Conservation (phyloP, 371 early-diverging fungal genomes). For the Apophysomyces trapeziformis region DNA sequence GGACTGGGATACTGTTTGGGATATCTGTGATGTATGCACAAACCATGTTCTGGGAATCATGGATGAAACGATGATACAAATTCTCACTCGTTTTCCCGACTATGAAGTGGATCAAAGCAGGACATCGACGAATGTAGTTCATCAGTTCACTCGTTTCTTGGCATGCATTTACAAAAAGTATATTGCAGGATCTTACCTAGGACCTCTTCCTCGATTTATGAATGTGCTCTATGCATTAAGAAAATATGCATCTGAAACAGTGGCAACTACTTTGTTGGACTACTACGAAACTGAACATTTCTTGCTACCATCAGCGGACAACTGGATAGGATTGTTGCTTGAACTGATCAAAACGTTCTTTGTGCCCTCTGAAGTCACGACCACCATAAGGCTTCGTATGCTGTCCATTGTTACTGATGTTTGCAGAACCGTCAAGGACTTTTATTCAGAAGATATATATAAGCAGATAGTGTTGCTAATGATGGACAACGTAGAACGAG, state of each 20-base stretch:
- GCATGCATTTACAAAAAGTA: constrained; percentile 29
- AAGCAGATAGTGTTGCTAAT: constrained; percentile 61
- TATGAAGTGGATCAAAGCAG: neutral
- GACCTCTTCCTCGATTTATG: constrained; percentile 56
- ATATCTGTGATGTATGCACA: constrained; percentile 40
- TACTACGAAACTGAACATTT: constrained; percentile 66
- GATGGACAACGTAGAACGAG: constrained; percentile 55
- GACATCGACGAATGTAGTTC: constrained; percentile 9
- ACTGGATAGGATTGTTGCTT: constrained; percentile 63
- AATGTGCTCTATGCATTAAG: constrained; percentile 62
- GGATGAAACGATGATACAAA: constrained; percentile 22
- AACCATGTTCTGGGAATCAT: constrained; percentile 25
- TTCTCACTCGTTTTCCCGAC: constrained; percentile 12
- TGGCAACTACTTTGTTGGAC: constrained; percentile 57
- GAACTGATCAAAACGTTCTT: constrained; percentile 63
- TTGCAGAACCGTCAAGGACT: constrained; percentile 60
- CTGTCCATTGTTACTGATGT: constrained; percentile 61
- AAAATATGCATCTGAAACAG: constrained; percentile 58
- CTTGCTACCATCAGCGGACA: constrained; percentile 66
- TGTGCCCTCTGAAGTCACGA: constrained; percentile 41
- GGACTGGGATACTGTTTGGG: constrained; percentile 57
- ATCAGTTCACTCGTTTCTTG: constrained; percentile 36
- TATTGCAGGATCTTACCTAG: constrained; percentile 34
- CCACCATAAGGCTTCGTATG: constrained; percentile 52
- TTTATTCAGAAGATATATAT: constrained; percentile 56